Percentiles rank a stretch among this genome's conserved stretches.
phyloP scores from a whole-genome alignment of 164 flowering plant species.

The Magnolia sinica region DNA sequence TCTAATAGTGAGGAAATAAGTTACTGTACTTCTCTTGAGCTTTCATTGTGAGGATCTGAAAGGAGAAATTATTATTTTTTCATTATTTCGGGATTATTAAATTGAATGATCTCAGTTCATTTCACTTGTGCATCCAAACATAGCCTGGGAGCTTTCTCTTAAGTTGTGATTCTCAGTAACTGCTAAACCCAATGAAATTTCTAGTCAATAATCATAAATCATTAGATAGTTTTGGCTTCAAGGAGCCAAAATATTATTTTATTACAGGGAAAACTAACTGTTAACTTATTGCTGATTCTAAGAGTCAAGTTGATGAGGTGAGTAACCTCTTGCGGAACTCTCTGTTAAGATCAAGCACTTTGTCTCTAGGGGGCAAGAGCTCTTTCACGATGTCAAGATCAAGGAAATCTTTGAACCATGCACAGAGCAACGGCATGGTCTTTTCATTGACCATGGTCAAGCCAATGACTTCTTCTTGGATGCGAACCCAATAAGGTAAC shows the following conservation, averaged over 20 bases:
- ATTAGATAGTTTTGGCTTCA: not conserved
- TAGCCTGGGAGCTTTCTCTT: no score
- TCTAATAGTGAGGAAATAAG: no score
- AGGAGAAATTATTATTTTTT: no score
- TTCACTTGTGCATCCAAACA: no score
- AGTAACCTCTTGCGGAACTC: not conserved
- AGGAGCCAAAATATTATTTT: not conserved
- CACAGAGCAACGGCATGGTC: not conserved
- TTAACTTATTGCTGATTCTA: not conserved
- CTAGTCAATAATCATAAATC: not conserved
- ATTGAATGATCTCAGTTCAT: no score
- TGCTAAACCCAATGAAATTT: no score
- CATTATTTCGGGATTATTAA: no score
- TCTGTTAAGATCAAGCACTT: not conserved
- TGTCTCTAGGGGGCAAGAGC: slow-evolving; percentile 4
- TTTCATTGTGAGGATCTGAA: no score
- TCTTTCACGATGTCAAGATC: slow-evolving; percentile 1
- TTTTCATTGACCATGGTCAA: not conserved
- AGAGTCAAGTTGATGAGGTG: not conserved
- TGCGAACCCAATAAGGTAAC: not conserved
- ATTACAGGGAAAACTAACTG: not conserved
- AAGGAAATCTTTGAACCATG: slow-evolving; percentile 1
- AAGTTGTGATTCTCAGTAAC: no score
- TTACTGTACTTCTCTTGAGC: no score
- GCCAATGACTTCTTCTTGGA: slow-evolving; percentile 4